Conservation (phyloP, 2,329 filamentous ascomycete species). For the Alternaria arbusti region DNA sequence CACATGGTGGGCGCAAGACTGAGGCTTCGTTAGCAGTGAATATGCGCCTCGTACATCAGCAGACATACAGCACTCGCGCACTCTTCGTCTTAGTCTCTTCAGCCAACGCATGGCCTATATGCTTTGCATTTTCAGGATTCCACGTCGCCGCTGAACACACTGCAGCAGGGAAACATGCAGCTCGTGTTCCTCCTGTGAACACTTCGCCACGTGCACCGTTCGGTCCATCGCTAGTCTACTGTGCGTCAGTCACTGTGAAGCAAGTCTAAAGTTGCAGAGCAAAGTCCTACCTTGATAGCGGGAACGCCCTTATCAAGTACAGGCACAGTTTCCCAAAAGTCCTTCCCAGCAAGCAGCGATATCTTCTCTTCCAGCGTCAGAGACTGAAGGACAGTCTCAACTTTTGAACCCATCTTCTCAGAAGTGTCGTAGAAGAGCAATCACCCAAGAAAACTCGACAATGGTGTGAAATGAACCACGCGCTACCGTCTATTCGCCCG, state of each 20-base stretch:
- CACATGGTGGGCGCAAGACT: conserved; percentile 76
- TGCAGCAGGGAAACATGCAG: conserved; percentile 78
- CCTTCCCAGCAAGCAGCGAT: conserved; percentile 49
- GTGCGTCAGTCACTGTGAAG: not conserved
- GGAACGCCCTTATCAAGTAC: conserved; percentile 66
- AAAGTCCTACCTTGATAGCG: conserved; percentile 53
- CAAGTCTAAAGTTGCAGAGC: not conserved
- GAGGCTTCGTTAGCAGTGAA: not conserved
- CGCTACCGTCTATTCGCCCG: not conserved
- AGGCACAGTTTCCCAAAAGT: conserved; percentile 73
- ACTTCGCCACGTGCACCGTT: conserved; percentile 69
- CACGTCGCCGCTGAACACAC: conserved; percentile 73
- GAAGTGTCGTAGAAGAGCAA: not conserved
- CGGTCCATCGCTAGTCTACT: conserved; percentile 68
- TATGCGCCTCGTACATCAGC: no score
- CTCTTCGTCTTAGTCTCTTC: conserved; percentile 75
- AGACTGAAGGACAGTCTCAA: conserved; percentile 39
- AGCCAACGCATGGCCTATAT: conserved; percentile 70
- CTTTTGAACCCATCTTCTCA: conserved; percentile 28
- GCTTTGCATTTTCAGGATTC: conserved; percentile 65
- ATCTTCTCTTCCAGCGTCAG: conserved; percentile 47
- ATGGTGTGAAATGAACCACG: not conserved
- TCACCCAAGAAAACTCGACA: not conserved
- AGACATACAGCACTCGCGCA: conserved; percentile 66
- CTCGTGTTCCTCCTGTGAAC: conserved; percentile 68